Conservation (phyloP, 2,329 filamentous ascomycete genomes). For the Monosporascus sp. region DNA sequence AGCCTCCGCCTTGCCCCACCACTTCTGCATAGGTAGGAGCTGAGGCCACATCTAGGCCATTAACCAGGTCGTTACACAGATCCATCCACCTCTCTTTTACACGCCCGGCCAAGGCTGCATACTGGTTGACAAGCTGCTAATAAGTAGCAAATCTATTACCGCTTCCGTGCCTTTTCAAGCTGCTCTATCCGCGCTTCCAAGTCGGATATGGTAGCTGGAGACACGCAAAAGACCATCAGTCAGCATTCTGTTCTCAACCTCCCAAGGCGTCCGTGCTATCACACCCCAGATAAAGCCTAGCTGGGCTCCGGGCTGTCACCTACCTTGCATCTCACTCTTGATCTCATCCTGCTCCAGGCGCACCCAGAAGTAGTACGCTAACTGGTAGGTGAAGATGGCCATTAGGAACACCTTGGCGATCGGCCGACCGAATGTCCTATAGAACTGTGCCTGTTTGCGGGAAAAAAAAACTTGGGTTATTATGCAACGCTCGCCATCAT, state of each 20-base stretch:
- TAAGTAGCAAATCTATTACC: background rate
- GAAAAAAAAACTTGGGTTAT: background rate
- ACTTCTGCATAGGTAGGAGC: no score
- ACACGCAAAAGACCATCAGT: background rate
- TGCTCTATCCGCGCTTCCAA: conserved; percentile 23
- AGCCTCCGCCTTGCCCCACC: no score
- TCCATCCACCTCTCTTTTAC: no score
- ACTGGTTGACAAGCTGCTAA: no score
- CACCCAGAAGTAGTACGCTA: conserved; percentile 69
- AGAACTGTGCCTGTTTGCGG: conserved; percentile 55
- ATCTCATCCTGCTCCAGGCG: conserved; percentile 70
- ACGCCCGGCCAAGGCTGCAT: no score
- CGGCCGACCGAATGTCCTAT: conserved; percentile 68
- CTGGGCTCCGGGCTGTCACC: conserved; percentile 10
- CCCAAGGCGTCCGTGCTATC: background rate
- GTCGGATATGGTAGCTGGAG: conserved; percentile 21
- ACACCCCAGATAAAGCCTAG: no score
- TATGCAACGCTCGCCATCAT: background rate
- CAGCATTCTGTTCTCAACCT: background rate
- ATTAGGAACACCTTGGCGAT: conserved; percentile 69
- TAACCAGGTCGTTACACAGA: no score
- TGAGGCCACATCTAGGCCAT: no score
- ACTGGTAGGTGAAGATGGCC: conserved; percentile 73
- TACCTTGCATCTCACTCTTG: conserved; percentile 53
- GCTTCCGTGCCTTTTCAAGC: conserved; percentile 21